Base-by-base conservation (phyloP, 371 early-diverging fungal genomes). In the Mucor piriformis region DNA sequence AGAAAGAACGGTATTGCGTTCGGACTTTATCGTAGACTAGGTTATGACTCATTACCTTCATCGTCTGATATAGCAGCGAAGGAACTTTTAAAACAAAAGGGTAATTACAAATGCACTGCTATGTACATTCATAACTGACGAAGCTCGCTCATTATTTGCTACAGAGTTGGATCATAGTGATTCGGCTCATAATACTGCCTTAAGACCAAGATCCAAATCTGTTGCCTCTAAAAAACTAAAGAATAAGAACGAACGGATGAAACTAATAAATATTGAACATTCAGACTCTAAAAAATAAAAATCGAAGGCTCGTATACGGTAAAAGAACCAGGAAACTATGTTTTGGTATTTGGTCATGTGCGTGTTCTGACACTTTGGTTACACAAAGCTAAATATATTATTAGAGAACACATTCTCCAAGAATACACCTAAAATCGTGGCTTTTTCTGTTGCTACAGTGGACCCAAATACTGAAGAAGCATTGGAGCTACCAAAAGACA, bases 381-480 rank as follows among this genome's bases (percentile, higher is more conserved):
- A 29, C n/a, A 33, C 29, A 50, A 13, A 13, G 7, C 13, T 12
- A 40, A 38, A 2, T 24, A 3, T 12, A 13, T 1, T 16, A 11
- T 32, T 54, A 83, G 94, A 94, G 71, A 95, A 95, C 63, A 83
- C 89, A 15, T 93, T 90, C 69, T 93, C 95, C 1, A 86, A 88
- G 52, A 90, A 90, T 63, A 94, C 94, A 12, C 87, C 93, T 24
- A 95, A 95, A 75, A 77, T 85, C 7, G 71, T 95, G 35, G 87
- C 89, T 23, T 92, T 93, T 55, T 88, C 88, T 63, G 94, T 95
- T 12, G 76, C 60, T 57, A 64, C 35, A 15, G 44, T 35, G 15
- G 62, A 59, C 57, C 54, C 50, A 57, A 59, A 78, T 40, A 62
- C 72, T 54, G 56, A 46, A 8, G 32, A 52, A 20, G 33, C 27